These are phyloP conservation scores for Fusarium tanahbumbuense DNA, from an alignment of 2,329 filamentous ascomycete species.

Conservation along the genomic window DNA sequence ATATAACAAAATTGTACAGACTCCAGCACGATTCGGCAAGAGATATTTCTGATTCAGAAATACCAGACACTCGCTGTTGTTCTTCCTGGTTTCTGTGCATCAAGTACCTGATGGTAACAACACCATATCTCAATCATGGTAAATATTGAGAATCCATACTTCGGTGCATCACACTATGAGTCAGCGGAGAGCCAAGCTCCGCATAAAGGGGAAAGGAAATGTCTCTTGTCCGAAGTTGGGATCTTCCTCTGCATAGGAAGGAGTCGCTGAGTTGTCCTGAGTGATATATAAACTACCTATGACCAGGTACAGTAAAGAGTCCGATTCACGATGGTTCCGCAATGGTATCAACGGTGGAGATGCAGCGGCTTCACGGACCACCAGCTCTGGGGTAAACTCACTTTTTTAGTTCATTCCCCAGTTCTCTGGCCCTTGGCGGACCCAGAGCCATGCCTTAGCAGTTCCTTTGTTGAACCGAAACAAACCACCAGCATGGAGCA, in stretches of 20 bases:
- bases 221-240: not conserved
- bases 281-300: not conserved
- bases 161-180: not conserved
- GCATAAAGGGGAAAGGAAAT: not conserved
- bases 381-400: not conserved
- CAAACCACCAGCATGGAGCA: not conserved
- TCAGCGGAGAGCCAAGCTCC: not conserved
- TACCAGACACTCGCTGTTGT: not conserved
- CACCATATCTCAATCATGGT: not conserved
- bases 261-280: not conserved
- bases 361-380: not conserved
- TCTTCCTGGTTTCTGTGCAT: not conserved
- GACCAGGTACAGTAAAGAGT: not conserved
- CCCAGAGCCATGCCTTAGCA: not conserved
- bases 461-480: not conserved
- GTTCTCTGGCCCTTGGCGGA: not conserved
- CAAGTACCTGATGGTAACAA: not conserved
- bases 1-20: not conserved
- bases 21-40: not conserved
- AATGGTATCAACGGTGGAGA: not conserved
- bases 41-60: not conserved
- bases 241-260: not conserved
- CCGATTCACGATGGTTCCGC: not conserved
- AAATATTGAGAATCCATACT: not conserved
- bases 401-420: slow-evolving; percentile 3